Evolutionary conservation across 148 eudicot genomes (phyloP).

Genomic region (Heliamphora exappendiculata): DNA sequence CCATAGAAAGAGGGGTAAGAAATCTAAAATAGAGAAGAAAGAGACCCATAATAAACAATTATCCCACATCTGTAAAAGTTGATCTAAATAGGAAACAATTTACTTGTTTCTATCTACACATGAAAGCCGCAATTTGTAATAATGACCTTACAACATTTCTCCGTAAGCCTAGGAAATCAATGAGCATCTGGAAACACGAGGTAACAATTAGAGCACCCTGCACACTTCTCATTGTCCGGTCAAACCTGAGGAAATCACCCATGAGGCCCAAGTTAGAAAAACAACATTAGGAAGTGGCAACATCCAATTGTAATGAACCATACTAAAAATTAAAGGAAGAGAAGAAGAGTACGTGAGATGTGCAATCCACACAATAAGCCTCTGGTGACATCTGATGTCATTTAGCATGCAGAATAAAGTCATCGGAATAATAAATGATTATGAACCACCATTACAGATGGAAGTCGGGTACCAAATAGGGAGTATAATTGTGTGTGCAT

Average conservation of each 20-base stretch:
- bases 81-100: background rate
- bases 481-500: constrained; percentile 65
- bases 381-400: constrained; percentile 24
- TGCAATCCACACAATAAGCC: constrained; percentile 18
- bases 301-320: too few species aligned
- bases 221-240: constrained; percentile 51
- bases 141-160: constrained; percentile 51
- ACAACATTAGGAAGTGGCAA: background rate
- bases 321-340: background rate
- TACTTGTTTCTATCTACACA: background rate
- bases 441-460: constrained; percentile 68
- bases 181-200: constrained; percentile 46
- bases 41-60: too few species aligned
- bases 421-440: constrained; percentile 48
- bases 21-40: constrained; percentile 49
- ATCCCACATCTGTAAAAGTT: background rate
- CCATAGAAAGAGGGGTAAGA: constrained; percentile 75
- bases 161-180: constrained; percentile 74
- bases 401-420: constrained; percentile 40
- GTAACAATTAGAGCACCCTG: constrained; percentile 67
- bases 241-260: constrained; percentile 49
- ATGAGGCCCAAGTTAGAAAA: background rate
- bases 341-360: background rate
- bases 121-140: background rate
- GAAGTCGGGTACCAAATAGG: constrained; percentile 67